Percentiles rank a stretch among this genome's conserved stretches.
Conservation (phyloP, 257 asterid species). For the Paraleonurus japonicus region DNA sequence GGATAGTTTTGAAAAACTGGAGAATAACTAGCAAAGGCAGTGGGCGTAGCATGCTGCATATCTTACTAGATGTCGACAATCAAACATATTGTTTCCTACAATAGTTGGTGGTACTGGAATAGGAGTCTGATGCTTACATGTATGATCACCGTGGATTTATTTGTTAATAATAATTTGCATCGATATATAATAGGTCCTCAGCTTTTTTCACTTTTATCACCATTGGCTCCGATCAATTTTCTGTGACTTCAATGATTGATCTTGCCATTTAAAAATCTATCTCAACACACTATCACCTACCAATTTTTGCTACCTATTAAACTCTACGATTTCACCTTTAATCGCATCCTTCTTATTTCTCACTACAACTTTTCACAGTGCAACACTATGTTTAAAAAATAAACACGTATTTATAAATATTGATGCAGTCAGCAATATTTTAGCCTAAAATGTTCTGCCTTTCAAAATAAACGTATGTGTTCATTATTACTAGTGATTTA, state of each 20-base stretch:
- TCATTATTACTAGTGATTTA: background rate
- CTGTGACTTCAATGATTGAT: no score
- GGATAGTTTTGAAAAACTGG: background rate
- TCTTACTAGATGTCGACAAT: background rate
- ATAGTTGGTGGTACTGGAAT: background rate
- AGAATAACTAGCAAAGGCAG: background rate
- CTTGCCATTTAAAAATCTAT: no score
- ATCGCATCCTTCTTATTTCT: no score
- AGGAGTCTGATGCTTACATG: background rate
- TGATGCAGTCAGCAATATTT: background rate
- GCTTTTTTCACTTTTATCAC: no score
- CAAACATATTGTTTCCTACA: background rate
- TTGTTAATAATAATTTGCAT: background rate
- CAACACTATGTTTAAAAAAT: no score
- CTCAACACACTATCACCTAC: no score
- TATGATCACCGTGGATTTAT: background rate
- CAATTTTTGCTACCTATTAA: no score
- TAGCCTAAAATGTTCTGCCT: background rate
- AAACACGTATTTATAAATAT: no score
- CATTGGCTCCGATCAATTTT: no score
- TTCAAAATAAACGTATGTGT: background rate
- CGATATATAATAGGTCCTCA: background rate
- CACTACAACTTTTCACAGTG: no score
- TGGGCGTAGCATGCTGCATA: background rate
- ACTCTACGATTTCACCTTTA: no score